A percentile compares a stretch with the other conserved stretches of the same genome.
These are phyloP conservation scores for Sarocladium kiliense DNA, from an alignment of 2,329 filamentous ascomycete species.

Conservation along the genomic window DNA sequence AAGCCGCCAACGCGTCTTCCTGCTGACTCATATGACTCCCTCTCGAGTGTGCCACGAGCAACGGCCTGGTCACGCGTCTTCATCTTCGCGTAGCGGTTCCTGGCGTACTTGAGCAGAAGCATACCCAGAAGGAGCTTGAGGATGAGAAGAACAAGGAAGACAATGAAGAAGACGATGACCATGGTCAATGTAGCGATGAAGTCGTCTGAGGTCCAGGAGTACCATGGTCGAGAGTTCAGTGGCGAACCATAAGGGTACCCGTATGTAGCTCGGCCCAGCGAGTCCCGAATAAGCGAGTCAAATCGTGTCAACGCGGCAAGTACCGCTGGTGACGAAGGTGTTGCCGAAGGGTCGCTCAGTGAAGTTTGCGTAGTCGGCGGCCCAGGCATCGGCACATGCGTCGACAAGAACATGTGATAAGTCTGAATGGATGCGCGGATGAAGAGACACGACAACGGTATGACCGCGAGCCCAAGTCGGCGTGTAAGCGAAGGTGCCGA, in stretches of 20 bases:
- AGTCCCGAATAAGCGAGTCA: constrained; percentile 69
- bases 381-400: constrained; percentile 72
- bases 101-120: constrained; percentile 72
- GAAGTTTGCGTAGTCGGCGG: constrained; percentile 61
- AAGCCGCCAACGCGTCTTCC: constrained; percentile 76
- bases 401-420: constrained; percentile 96
- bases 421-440: constrained; percentile 92
- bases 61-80: constrained; percentile 59
- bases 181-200: constrained; percentile 74
- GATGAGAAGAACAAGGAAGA: constrained; percentile 80
- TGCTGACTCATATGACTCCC: constrained; percentile 58
- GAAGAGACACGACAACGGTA: constrained; percentile 90
- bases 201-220: constrained; percentile 63
- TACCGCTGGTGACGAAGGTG: constrained; percentile 65
- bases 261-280: constrained; percentile 70
- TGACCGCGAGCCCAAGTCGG: constrained; percentile 81
- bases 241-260: constrained; percentile 43
- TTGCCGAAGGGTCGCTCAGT: constrained; percentile 57
- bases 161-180: constrained; percentile 76
- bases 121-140: constrained; percentile 86
- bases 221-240: constrained; percentile 37
- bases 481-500: constrained; percentile 84
- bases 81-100: constrained; percentile 76
- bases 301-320: constrained; percentile 74
- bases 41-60: constrained; percentile 40